A percentile compares a stretch with the other conserved stretches of the same genome.
Conservation (phyloP, 441 rosid genomes). For the Pelargonium exstipulatum region DNA sequence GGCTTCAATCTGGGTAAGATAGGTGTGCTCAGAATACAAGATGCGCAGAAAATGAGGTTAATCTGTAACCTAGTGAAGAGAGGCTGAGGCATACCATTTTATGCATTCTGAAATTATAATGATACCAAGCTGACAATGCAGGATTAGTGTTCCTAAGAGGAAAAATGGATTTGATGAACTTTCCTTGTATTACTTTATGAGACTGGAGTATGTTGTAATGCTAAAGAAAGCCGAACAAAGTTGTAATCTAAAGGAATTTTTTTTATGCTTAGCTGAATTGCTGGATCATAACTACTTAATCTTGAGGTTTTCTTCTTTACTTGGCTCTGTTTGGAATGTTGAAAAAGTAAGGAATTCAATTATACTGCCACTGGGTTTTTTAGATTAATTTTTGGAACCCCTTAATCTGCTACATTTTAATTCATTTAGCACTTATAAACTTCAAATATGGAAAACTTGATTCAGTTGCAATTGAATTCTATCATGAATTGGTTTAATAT, state of each 20-base stretch:
- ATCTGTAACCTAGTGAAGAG: slow-evolving; percentile 2
- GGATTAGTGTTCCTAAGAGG: not conserved
- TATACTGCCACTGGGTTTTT: not conserved
- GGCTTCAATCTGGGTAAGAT: not conserved
- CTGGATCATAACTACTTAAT: not conserved
- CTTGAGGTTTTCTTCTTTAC: not conserved
- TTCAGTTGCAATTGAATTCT: slow-evolving; percentile 2
- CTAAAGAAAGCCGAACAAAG: not conserved
- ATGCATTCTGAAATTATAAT: not conserved
- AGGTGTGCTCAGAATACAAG: not conserved
- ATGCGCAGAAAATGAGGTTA: not conserved
- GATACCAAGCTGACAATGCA: not conserved
- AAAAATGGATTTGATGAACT: not conserved
- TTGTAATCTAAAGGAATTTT: not conserved
- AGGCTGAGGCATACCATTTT: not conserved
- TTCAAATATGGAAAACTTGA: not conserved
- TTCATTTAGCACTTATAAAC: slow-evolving; percentile 3
- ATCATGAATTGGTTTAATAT: not conserved
- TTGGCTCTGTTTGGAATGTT: not conserved
- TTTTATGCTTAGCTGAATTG: not conserved
- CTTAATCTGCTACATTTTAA: not conserved
- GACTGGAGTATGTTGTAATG: not conserved
- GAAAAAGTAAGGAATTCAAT: not conserved
- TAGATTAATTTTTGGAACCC: not conserved
- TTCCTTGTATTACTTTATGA: not conserved